Base-by-base conservation (phyloP, 2,329 filamentous ascomycete species). In the Ciborinia camelliae region DNA sequence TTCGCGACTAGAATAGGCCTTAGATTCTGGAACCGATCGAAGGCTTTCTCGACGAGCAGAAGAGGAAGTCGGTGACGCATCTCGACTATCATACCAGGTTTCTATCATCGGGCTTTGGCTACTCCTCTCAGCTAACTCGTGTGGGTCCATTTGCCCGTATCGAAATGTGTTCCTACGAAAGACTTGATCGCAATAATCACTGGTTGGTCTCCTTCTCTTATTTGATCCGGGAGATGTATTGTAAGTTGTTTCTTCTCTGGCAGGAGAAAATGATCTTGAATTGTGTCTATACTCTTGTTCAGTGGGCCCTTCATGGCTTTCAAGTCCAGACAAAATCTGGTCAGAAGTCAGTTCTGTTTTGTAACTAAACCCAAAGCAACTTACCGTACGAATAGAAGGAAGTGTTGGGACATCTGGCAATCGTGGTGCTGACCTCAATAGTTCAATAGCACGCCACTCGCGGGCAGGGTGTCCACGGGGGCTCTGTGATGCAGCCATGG, bases 171-270 rank as follows among this genome's bases (percentile, higher is more conserved):
- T n/a, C n/a, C n/a, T n/a, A n/a, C n/a, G n/a, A n/a, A n/a, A n/a
- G n/a, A n/a, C n/a, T n/a, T n/a, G n/a, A 4, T 58, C 61, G 14
- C 50, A 57, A 15, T 32, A 28, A 32, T 50, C 32, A 18, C 30
- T 28, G 20, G 62, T 50, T 39, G 43, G 5, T 50, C 52, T 50
- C 53, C 53, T 28, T 59, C 43, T 63, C n/a, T 63, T 59, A 8
- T 41, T 63, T n/a, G 51, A 63, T 30, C 35, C 30, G n/a, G 62
- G 62, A n/a, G 62, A 63, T 35, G 28, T 47, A 12, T 59, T 54
- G 20, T 18, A 39, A 18, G 35, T 63, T 28, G 23, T 41, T 37
- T 57, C 41, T 59, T 43, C 18, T 37, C 23, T 30, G 30, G 12
- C 18, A 6, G 62, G 54, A n/a, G 54, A 63, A 39, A 47, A 50